Conservation (phyloP, 768 basidiomycete genomes). For the Phlebiopsis flavidoalba region DNA sequence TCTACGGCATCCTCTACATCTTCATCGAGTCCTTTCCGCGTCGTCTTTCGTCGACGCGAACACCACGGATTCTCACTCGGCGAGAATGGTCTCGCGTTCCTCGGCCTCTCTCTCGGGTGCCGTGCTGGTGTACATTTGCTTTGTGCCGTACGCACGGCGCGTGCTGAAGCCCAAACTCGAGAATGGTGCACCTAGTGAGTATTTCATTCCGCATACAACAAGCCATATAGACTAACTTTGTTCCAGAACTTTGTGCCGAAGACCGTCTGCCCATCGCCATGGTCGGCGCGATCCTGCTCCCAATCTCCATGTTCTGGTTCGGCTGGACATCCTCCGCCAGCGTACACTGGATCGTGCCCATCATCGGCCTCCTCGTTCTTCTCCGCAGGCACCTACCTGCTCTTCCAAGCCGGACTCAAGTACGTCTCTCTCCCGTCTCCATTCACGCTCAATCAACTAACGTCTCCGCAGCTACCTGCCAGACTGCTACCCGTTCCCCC, state of each 20-base stretch:
- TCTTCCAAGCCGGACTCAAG: slow-evolving; percentile 24
- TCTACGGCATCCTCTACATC: slow-evolving; percentile 29
- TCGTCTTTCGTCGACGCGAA: slow-evolving; percentile 25
- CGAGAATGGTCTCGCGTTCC: slow-evolving; percentile 27
- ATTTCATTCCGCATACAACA: background rate
- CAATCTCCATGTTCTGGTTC: slow-evolving; percentile 30
- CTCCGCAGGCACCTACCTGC: slow-evolving; percentile 26
- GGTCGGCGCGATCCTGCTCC: slow-evolving; percentile 27
- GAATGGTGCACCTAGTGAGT: background rate
- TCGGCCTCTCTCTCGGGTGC: slow-evolving; percentile 14
- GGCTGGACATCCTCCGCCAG: slow-evolving; percentile 25
- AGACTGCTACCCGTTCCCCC: slow-evolving; percentile 29
- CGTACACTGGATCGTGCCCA: slow-evolving; percentile 32
- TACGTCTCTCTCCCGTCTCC: slow-evolving; percentile 3
- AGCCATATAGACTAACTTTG: background rate
- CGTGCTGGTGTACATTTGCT: background rate
- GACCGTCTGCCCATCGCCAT: slow-evolving; percentile 29
- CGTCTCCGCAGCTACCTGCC: slow-evolving; percentile 24
- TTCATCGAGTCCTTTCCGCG: slow-evolving; percentile 31
- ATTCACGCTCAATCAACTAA: background rate
- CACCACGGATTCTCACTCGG: slow-evolving; percentile 30
- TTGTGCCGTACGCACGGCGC: slow-evolving; percentile 7
- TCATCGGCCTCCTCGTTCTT: slow-evolving; percentile 30
- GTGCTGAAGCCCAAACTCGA: slow-evolving; percentile 7
- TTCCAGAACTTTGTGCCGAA: slow-evolving; percentile 20